A percentile compares a stretch with the other conserved stretches of the same genome.
Conservation (phyloP, 2,329 filamentous ascomycete species). For the Trichoderma citrinoviride region DNA sequence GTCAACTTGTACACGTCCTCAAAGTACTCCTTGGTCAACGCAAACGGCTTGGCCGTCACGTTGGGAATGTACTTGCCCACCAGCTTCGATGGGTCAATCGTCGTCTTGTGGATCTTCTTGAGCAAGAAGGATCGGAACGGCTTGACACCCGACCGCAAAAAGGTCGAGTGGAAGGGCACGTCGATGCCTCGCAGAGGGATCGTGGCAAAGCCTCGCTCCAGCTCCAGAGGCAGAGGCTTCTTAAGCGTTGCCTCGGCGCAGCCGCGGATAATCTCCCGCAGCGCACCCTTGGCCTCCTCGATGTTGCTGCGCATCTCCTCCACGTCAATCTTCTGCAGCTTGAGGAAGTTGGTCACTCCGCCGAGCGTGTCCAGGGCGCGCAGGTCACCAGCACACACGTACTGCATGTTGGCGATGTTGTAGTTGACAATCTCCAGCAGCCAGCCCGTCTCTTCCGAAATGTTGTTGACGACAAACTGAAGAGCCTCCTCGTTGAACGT, state of each 20-base stretch:
- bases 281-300: constrained; percentile 85
- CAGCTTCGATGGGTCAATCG: constrained; percentile 93
- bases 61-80: constrained; percentile 99
- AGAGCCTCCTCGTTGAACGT: constrained; percentile 98
- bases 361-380: constrained; percentile 69
- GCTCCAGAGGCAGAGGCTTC: constrained; percentile 83
- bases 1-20: constrained; percentile 97
- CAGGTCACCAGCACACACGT: constrained; percentile 69
- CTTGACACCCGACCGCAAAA: constrained; percentile 96
- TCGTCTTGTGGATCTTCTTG: constrained; percentile 99
- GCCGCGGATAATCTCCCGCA: constrained; percentile 86
- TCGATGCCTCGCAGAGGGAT: constrained; percentile 97
- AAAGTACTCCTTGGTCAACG: constrained; percentile 97
- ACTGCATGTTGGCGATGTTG: constrained; percentile 74
- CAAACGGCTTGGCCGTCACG: constrained; percentile 93
- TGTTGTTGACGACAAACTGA: constrained; percentile 94
- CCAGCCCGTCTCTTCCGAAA: constrained; percentile 91
- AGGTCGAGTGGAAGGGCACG: constrained; percentile 98
- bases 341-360: constrained; percentile 90
- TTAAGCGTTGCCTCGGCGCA: constrained; percentile 82
- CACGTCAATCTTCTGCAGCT: constrained; percentile 96
- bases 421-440: constrained; percentile 99
- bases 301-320: constrained; percentile 86
- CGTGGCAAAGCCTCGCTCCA: constrained; percentile 93
- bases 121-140: constrained; percentile 97